Evolutionary conservation across 2,329 filamentous ascomycete species (phyloP).

Genomic region (Trichoderma sp.): DNA sequence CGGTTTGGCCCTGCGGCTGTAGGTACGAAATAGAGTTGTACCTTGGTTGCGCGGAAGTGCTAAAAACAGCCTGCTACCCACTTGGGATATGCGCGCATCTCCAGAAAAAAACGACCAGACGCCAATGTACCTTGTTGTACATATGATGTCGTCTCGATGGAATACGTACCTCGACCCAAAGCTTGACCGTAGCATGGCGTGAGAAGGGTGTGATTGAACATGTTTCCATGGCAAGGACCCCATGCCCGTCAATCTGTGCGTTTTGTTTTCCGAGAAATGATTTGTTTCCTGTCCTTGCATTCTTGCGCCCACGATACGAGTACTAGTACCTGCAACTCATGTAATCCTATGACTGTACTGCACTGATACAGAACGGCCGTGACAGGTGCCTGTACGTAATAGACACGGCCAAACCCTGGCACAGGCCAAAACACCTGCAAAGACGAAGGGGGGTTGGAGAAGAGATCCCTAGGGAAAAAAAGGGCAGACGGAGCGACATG

Average conservation of each 20-base stretch:
- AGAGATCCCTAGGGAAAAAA: not conserved
- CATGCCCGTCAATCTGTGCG: not conserved
- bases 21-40: not conserved
- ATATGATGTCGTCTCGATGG: too few species aligned
- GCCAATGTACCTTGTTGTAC: not conserved
- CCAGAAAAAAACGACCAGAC: not conserved
- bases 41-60: not conserved
- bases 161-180: too few species aligned
- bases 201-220: not conserved
- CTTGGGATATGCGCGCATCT: not conserved
- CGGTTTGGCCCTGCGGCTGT: not conserved
- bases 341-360: not conserved
- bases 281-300: not conserved
- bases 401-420: not conserved
- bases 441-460: not conserved
- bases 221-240: not conserved
- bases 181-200: not conserved
- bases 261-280: not conserved
- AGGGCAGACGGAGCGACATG: slow-evolving; percentile 1
- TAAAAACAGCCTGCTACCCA: not conserved
- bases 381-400: slow-evolving; percentile 10
- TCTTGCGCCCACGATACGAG: not conserved
- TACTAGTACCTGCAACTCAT: not conserved
- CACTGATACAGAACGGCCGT: not conserved
- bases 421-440: not conserved